Base-by-base conservation (phyloP, 208 protist genomes). In the Naegleria fowleri region DNA sequence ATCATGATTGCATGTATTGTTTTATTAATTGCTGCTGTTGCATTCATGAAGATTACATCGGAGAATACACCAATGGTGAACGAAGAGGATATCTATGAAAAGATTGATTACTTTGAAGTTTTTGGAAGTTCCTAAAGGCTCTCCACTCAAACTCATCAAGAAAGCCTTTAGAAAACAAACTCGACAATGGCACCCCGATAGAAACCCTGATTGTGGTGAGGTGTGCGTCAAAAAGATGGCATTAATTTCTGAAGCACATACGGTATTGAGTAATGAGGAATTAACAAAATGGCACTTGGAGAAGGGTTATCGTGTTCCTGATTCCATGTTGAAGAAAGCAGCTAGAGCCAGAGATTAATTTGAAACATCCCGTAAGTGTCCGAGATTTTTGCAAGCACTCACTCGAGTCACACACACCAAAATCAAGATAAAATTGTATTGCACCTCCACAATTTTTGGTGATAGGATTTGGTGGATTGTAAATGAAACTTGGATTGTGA, bases 81-180 rank as follows among this genome's bases (percentile, higher is more conserved):
- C n/a, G 51, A 89, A 67, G 43, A 48, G 43, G 43, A 48, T 48
- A 48, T 48, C 43, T 67, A 40, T 9, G 86, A 89, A 29, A 33
- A 89, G 25, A 89, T 89, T 67, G 51, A 89, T 67, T 89, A 89
- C 22, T 89, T 67, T 67, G 3, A 55, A 67, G 29, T 89, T 89
- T n/a, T 67, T 89, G 33, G n/a, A 89, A 36, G 29, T 89, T 16
- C 11, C 22, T 38, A 33, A 13, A 41, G 19, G 36, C 25, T 15
- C 48, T 4, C 36, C 0, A 29, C 2, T 5, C 5, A 52, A 38
- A 29, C 4, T 51, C 6, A 67, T 89, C 15, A 52, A 67, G 29
- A 55, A 29, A 67, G 86, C 48, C 51, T n/a, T 67, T 25, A 55
- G 86, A 41, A 13, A 67, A 67, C 15, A 22, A 40, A 40, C 41